These are phyloP conservation scores for Neurospora discreta DNA, from an alignment of 495 filamentous ascomycete species.

Conservation along the genomic window DNA sequence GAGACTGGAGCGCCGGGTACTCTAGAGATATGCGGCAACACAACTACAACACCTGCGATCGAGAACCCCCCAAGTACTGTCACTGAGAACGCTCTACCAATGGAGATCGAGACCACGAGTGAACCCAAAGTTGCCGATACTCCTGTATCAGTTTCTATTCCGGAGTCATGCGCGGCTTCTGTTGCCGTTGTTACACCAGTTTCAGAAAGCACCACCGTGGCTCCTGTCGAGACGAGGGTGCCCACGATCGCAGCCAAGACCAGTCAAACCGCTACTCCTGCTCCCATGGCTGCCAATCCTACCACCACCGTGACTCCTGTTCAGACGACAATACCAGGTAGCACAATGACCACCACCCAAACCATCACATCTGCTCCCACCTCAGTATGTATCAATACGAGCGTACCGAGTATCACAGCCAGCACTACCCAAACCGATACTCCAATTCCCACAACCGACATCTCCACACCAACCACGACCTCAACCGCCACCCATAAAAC, in stretches of 20 bases:
- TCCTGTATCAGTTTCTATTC: neutral
- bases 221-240: neutral
- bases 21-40: neutral
- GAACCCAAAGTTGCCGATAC: neutral
- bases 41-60: neutral
- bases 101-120: neutral
- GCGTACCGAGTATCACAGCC: neutral
- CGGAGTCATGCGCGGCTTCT: neutral
- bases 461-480: neutral
- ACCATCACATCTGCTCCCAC: neutral
- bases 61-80: neutral
- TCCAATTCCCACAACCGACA: neutral
- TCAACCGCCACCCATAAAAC: neutral
- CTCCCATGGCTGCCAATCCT: neutral
- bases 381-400: neutral
- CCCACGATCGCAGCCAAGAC: neutral
- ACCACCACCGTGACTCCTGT: neutral
- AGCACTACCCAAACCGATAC: neutral
- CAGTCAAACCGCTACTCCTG: neutral
- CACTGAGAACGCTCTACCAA: neutral
- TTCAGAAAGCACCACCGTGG: neutral
- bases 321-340: neutral
- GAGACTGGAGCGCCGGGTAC: neutral
- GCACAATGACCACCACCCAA: neutral
- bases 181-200: neutral